Evolutionary conservation across 768 basidiomycete species (phyloP).

Genomic region (Lactarius akahatsu): DNA sequence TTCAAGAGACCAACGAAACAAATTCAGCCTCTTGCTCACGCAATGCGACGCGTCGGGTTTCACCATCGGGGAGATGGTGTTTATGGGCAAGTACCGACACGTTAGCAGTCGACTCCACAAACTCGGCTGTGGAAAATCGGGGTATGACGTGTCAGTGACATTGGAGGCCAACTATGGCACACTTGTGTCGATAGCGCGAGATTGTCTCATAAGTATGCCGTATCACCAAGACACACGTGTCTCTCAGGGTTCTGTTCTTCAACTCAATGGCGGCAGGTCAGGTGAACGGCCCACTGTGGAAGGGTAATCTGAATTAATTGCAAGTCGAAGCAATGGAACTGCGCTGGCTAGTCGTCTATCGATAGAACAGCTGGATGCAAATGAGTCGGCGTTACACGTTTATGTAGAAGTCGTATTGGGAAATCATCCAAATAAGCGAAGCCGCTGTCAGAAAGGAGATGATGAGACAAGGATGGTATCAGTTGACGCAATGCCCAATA

Average conservation of each 20-base stretch:
- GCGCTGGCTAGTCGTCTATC: not conserved
- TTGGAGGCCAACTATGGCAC: not conserved
- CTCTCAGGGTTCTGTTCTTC: not conserved
- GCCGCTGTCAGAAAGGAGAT: conserved; percentile 44
- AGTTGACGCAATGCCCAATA: conserved; percentile 8
- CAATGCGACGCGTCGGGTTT: conserved; percentile 11
- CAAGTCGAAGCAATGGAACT: not conserved
- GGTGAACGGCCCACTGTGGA: not conserved
- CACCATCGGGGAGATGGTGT: not conserved
- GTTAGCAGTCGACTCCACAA: not conserved
- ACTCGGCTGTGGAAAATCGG: not conserved
- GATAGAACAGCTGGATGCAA: not conserved
- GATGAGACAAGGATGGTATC: conserved; percentile 7
- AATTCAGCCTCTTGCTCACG: not conserved
- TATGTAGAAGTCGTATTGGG: conserved; percentile 81
- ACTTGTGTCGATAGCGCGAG: not conserved
- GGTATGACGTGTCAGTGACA: not conserved
- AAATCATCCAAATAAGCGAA: conserved; percentile 83
- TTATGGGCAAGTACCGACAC: not conserved
- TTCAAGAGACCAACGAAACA: conserved; percentile 11
- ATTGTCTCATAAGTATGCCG: not conserved
- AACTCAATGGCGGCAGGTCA: not conserved
- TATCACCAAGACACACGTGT: conserved; percentile 6
- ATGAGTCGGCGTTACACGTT: conserved; percentile 27
- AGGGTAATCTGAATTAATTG: not conserved